Evolutionary conservation across 768 basidiomycete species (phyloP), one percentile per base, ranked within the genome.

Genomic region (Tylopilus vinaceipallidus): DNA sequence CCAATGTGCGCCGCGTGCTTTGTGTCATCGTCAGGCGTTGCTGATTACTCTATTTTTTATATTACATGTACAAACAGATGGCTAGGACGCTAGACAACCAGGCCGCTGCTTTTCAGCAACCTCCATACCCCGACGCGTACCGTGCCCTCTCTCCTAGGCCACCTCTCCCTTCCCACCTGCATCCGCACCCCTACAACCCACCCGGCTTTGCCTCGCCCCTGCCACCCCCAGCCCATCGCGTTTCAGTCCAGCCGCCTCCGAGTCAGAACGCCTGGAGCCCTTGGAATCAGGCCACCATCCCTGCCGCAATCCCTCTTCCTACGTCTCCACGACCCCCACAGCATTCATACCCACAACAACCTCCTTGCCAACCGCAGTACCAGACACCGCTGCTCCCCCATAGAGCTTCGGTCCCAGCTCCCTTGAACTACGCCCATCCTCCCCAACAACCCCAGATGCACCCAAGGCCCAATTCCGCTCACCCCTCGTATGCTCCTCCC

Each of bases 41-140:
- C 52, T 48, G 48, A 61, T 54, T 36, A 57, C 50, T 52, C 54
- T 39, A 47, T 56, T 46, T 55, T 55, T 42, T 47, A 45, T 65
- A 50, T 63, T 62, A 63, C 58, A 63, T 58, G 54, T 59, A 42
- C 55, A 54, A 63, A 48, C 63, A 86, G 84, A 87, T 87, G 79
- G 82, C 85, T 10, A 74, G 76, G 53, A 75, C 72, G 14, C 67
- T 88, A 12, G 84, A 88, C 60, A 75, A 77, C 42, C 76, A 80
- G 32, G 49, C 63, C 43, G 50, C 59, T 16, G 54, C 54, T 42
- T 54, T 65, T 43, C 62, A 59, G 24, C 62, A 58, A 6, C 60
- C 50, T n/a, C 58, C 58, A 14, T 58, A 57, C 51, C 54, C 56
- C 44, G 58, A 57, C 38, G 57, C 58, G 6, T 50, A 51, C 53